Evolutionary conservation across 2,329 filamentous ascomycete species (phyloP).

Genomic region (Trichoderma koningii): DNA sequence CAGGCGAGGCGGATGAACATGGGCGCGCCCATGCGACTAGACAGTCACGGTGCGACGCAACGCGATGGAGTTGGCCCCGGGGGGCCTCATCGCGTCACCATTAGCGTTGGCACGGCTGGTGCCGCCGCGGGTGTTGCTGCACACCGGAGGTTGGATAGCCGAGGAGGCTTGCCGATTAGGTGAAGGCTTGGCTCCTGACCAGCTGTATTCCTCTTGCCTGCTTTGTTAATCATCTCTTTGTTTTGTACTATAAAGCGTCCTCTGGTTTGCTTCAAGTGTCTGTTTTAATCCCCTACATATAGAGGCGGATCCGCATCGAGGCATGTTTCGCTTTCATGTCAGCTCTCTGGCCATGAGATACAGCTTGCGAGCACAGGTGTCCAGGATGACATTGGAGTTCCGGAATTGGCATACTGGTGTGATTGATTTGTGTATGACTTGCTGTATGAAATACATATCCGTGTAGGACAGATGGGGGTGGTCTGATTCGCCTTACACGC

Average conservation of each 20-base stretch:
- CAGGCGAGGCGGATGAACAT: constrained; percentile 62
- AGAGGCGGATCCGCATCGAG: background rate
- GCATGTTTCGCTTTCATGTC: background rate
- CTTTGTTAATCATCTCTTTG: background rate
- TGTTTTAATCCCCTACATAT: background rate
- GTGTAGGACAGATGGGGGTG: background rate
- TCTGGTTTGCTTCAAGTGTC: background rate
- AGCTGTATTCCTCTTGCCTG: background rate
- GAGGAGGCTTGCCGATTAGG: constrained; percentile 36
- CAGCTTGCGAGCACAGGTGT: constrained; percentile 18
- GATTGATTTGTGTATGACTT: constrained; percentile 22
- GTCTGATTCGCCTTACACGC: background rate
- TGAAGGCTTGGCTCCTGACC: constrained; percentile 30
- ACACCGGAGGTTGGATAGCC: constrained; percentile 39
- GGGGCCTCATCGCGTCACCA: constrained; percentile 43
- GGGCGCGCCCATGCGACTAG: constrained; percentile 45
- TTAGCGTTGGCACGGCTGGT: constrained; percentile 37
- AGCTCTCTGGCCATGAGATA: background rate
- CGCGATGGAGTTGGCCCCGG: constrained; percentile 32
- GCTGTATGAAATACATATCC: constrained; percentile 22
- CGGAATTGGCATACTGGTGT: constrained; percentile 11
- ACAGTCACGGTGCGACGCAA: constrained; percentile 35
- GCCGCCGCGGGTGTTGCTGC: constrained; percentile 25
- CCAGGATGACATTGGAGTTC: constrained; percentile 9
- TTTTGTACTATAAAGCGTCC: background rate